Evolutionary conservation across 331 rosid species (phyloP).

Genomic region (Acacia pycnantha): DNA sequence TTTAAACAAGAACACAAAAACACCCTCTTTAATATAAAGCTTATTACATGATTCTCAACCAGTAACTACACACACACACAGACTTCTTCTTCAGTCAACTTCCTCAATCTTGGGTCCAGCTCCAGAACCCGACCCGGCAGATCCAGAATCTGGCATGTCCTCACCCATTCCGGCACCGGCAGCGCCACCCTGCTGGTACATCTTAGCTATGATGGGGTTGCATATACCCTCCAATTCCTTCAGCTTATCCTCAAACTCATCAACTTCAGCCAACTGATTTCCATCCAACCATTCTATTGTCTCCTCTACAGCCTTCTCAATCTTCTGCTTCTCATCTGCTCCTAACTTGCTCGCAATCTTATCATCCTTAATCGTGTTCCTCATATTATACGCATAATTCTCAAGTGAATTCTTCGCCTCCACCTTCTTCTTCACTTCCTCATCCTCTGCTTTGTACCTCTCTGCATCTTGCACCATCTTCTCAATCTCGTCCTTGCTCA

Average conservation of each 20-base stretch:
- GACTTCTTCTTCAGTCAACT: slow-evolving; percentile 28
- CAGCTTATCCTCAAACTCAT: slow-evolving; percentile 40
- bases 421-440: slow-evolving; percentile 50
- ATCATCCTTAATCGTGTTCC: slow-evolving; percentile 43
- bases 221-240: slow-evolving; percentile 46
- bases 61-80: neutral
- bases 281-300: slow-evolving; percentile 6
- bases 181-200: slow-evolving; percentile 36
- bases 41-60: neutral
- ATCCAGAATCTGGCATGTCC: neutral
- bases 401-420: slow-evolving; percentile 45
- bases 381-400: slow-evolving; percentile 30
- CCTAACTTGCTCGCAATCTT: slow-evolving; percentile 36
- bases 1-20: neutral
- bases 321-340: slow-evolving; percentile 32
- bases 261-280: slow-evolving; percentile 12
- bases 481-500: slow-evolving; percentile 16
- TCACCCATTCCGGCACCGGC: slow-evolving; percentile 6
- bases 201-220: slow-evolving; percentile 39
- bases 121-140: neutral
- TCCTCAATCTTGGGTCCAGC: slow-evolving; percentile 45
- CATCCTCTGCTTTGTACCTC: slow-evolving; percentile 36
- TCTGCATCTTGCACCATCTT: slow-evolving; percentile 23
- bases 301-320: slow-evolving; percentile 8
- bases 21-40: neutral